Conservation (phyloP, 257 asterid species). For the Ophiorrhiza pumila region DNA sequence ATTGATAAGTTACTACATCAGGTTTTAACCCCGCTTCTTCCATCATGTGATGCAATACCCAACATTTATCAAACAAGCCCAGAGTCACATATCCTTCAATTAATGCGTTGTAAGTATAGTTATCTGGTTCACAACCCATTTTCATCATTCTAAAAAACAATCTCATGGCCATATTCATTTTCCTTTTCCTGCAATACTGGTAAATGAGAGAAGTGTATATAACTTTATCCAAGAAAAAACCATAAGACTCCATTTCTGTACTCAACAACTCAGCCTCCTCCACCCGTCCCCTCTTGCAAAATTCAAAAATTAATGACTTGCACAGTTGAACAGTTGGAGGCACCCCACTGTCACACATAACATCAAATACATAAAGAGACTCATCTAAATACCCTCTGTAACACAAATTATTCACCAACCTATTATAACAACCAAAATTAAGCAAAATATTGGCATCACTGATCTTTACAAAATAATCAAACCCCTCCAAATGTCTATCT, state of each 20-base stretch:
- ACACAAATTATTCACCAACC: conserved; percentile 43
- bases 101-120: conserved; percentile 46
- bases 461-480: conserved; percentile 32
- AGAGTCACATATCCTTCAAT: conserved; percentile 48
- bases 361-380: conserved; percentile 40
- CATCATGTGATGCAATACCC: conserved; percentile 42
- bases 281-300: conserved; percentile 46
- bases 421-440: conserved; percentile 39
- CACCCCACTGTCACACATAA: conserved; percentile 38
- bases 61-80: conserved; percentile 42
- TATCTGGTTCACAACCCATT: conserved; percentile 49
- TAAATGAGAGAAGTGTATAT: conserved; percentile 50
- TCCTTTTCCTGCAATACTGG: conserved; percentile 45
- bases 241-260: conserved; percentile 42
- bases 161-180: conserved; percentile 63
- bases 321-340: conserved; percentile 43
- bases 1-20: conserved; percentile 43
- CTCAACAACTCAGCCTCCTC: conserved; percentile 54
- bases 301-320: conserved; percentile 41
- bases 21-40: conserved; percentile 45
- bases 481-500: conserved; percentile 43
- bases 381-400: conserved; percentile 43
- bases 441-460: conserved; percentile 28
- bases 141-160: conserved; percentile 53
- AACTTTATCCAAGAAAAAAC: conserved; percentile 44